Base-by-base conservation (phyloP, 805 yeast species). In the Nakazawaea molendinolei region DNA sequence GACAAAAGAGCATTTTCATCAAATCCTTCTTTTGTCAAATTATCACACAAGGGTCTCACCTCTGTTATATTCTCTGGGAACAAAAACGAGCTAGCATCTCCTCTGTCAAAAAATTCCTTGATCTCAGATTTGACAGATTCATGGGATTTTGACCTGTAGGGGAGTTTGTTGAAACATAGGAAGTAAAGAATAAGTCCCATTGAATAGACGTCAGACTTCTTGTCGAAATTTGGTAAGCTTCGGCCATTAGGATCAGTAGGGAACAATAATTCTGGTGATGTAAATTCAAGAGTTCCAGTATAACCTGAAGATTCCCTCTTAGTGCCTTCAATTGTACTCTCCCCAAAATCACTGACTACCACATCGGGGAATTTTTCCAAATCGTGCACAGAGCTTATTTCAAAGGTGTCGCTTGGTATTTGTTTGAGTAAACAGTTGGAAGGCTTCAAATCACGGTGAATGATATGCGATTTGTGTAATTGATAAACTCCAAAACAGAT, bases 371-470 rank as follows among this genome's bases (percentile, higher is more conserved):
- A 61, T 18, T 43, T 41, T 5, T 46, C 38, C 1, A 55, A 40
- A 9, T 55, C 50, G 3, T 39, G 38, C n/a, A 50, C 27, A 4
- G 49, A 46, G 13, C 33, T 33, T 12, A 53, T 43, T 8, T 28
- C 20, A 34, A 55, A 48, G 17, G 44, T 24, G 3, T 42, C 39
- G 3, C 46, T 29, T 34, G 55, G 68, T 17, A 47, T 47, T 1
- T 53, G 47, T 36, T 69, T 74, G 33, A 87, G 58, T 19, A 87
- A 61, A 58, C 95, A 86, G 49, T 87, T 87, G 1, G 95, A 83
- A 0, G 96, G 96, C 48, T 87, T 87, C 43, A 87, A 63, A 54
- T 87, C 96, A 21, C 96, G 66, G 51, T 87, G 96, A n/a, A 87
- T 71, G 21, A 86, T 76, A 20, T 86, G 86, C 39, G 76, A 71